Base-by-base conservation (phyloP, 208 protist species). In the Leishmania aethiopica region DNA sequence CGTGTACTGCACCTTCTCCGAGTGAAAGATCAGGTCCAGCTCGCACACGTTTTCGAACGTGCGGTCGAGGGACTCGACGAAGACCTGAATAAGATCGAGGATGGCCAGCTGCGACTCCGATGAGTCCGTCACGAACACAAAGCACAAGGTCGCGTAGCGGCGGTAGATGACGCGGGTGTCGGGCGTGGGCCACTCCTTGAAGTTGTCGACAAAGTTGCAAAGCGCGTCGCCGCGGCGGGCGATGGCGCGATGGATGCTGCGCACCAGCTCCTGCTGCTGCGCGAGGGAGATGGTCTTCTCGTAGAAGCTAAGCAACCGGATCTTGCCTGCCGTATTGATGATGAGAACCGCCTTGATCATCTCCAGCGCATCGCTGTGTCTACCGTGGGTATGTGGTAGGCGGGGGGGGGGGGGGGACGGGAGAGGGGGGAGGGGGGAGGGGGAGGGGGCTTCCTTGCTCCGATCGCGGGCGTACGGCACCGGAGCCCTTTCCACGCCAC, bases 11-110 rank as follows among this genome's bases (percentile, higher is more conserved):
- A 99, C 97, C 92, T 99, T 99, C 84, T 99, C 99, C 6, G 94
- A 96, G 86, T 99, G 98, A 84, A 99, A 99, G 81, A 99, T 99
- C n/a, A 99, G 80, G 88, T 99, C 98, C 3, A 99, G 89, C 88
- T 99, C 99, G 83, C 99, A 99, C 45, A 99, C 99, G 81, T 99
- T 99, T 86, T 99, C 97, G 90, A 99, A 99, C 77, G 90, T 93
- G 72, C 97, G 96, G 88, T 99, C 99, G 62, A 99, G 94, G 4
- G 92, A 88, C 84, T 99, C 99, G 32, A 99, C 98, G 81, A 99
- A 99, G 25, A 99, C 97, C 83, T 99, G 98, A 77, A 99, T 99
- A 17, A 99, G 91, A 87, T 99, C 99, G 4, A 99, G 89, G 59
- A 99, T 99, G 51, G 98, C 99, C 28, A 99, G 90, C 89, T 99